phyloP scores from a whole-genome alignment of 495 filamentous ascomycete genomes.

The Aspergillus funiculosus region DNA sequence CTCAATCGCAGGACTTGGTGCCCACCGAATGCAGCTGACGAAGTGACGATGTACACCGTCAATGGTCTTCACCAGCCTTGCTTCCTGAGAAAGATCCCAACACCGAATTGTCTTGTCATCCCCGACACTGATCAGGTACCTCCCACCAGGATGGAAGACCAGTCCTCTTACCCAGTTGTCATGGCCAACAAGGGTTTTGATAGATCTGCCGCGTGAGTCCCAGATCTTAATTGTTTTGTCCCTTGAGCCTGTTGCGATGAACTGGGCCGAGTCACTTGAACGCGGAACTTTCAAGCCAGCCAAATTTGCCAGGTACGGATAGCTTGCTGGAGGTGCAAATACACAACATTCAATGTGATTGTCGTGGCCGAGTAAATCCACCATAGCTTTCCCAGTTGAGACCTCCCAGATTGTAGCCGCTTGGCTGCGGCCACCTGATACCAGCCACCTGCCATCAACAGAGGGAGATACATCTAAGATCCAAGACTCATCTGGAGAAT shows the following conservation, averaged over 20 bases:
- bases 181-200: conserved; percentile 84
- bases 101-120: conserved; percentile 92
- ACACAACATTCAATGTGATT: conserved; percentile 84
- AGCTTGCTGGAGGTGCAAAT: conserved; percentile 74
- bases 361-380: conserved; percentile 81
- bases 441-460: conserved; percentile 71
- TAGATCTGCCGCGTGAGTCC: conserved; percentile 76
- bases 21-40: conserved; percentile 83
- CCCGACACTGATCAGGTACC: conserved; percentile 76
- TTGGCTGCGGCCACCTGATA: conserved; percentile 77
- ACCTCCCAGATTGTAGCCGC: conserved; percentile 83
- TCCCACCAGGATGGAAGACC: conserved; percentile 89
- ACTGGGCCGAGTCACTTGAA: conserved; percentile 68
- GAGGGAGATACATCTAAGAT: conserved; percentile 80
- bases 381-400: conserved; percentile 58
- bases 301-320: conserved; percentile 67
- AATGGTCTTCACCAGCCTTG: conserved; percentile 78
- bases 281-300: conserved; percentile 83
- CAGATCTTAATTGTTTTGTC: conserved; percentile 90
- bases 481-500: conserved; percentile 80
- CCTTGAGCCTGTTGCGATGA: conserved; percentile 80
- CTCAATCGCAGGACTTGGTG: conserved; percentile 66
- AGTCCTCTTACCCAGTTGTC: conserved; percentile 92
- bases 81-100: conserved; percentile 91
- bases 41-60: conserved; percentile 72